These are phyloP conservation scores for Fusarium gaditjirri DNA, from an alignment of 2,329 filamentous ascomycete species.

Conservation along the genomic window DNA sequence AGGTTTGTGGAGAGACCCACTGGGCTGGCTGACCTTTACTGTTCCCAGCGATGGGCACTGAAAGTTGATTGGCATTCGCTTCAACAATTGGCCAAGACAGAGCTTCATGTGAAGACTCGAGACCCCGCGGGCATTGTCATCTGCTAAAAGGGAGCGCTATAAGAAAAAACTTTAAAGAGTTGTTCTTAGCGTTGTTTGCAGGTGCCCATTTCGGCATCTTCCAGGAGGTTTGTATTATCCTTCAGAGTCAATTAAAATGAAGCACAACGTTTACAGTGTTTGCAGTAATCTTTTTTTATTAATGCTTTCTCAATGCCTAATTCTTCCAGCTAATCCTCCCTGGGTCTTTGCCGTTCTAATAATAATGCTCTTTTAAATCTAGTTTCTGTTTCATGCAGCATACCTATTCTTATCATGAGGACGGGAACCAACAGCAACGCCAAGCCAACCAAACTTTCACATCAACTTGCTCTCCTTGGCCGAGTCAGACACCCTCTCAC, in stretches of 20 bases:
- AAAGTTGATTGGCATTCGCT: constrained; percentile 27
- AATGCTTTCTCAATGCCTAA: background rate
- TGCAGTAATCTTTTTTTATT: constrained; percentile 2
- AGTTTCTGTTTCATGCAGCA: constrained; percentile 10
- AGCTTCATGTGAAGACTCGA: constrained; percentile 28
- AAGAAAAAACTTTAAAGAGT: background rate
- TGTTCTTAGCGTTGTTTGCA: constrained; percentile 1
- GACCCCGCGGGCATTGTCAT: constrained; percentile 5
- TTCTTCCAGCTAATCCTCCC: constrained; percentile 3
- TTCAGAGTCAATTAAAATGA: background rate
- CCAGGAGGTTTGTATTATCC: background rate
- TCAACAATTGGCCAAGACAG: constrained; percentile 33
- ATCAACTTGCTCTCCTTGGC: constrained; percentile 26
- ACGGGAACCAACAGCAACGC: background rate
- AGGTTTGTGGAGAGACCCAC: constrained; percentile 38
- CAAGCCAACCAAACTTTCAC: constrained; percentile 19
- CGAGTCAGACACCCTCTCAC: constrained; percentile 58
- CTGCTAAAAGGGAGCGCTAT: constrained; percentile 6
- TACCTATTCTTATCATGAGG: constrained; percentile 12
- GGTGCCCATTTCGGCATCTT: constrained; percentile 6
- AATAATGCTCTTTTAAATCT: constrained; percentile 15
- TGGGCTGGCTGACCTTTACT: constrained; percentile 20
- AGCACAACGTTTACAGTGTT: background rate
- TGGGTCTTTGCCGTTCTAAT: background rate
- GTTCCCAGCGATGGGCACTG: background rate